Percentiles rank a stretch among this genome's conserved stretches.
phyloP scores from a whole-genome alignment of 768 basidiomycete genomes.

The Suillus spraguei region DNA sequence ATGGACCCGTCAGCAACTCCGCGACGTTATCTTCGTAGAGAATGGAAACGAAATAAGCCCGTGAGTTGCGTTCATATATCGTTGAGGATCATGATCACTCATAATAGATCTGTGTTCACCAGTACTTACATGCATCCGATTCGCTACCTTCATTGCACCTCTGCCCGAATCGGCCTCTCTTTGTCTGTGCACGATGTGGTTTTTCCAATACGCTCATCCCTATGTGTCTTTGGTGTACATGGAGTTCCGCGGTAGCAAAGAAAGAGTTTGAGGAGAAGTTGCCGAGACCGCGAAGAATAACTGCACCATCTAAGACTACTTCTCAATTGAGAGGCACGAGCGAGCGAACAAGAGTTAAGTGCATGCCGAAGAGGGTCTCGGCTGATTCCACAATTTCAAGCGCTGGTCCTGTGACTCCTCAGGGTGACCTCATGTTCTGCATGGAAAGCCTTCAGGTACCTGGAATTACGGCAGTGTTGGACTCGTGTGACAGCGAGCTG shows the following conservation, averaged over 20 bases:
- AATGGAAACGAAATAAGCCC: constrained; percentile 46
- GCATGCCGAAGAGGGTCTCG: constrained; percentile 23
- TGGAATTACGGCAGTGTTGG: constrained; percentile 32
- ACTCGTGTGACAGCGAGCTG: constrained; percentile 23
- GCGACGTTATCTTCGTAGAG: constrained; percentile 39
- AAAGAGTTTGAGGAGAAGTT: constrained; percentile 41
- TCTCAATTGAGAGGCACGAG: constrained; percentile 22
- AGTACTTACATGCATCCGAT: constrained; percentile 48
- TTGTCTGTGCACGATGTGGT: constrained; percentile 49
- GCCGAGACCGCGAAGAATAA: constrained; percentile 38
- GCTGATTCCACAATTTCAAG: constrained; percentile 24
- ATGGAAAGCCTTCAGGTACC: constrained; percentile 19
- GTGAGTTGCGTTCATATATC: constrained; percentile 28
- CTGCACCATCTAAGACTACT: constrained; percentile 26
- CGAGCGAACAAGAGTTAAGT: constrained; percentile 6
- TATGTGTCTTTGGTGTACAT: constrained; percentile 53
- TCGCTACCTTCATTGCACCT: constrained; percentile 50
- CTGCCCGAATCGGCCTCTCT: constrained; percentile 43
- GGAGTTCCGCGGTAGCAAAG: constrained; percentile 45
- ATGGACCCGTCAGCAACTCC: constrained; percentile 27
- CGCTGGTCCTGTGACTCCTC: constrained; percentile 25
- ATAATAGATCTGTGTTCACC: constrained; percentile 2
- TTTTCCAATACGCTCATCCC: constrained; percentile 51
- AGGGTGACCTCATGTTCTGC: constrained; percentile 18
- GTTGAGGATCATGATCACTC: constrained; percentile 13